These are phyloP conservation scores for Pyrus communis DNA, from an alignment of 306 rosid genomes.

Conservation along the genomic window DNA sequence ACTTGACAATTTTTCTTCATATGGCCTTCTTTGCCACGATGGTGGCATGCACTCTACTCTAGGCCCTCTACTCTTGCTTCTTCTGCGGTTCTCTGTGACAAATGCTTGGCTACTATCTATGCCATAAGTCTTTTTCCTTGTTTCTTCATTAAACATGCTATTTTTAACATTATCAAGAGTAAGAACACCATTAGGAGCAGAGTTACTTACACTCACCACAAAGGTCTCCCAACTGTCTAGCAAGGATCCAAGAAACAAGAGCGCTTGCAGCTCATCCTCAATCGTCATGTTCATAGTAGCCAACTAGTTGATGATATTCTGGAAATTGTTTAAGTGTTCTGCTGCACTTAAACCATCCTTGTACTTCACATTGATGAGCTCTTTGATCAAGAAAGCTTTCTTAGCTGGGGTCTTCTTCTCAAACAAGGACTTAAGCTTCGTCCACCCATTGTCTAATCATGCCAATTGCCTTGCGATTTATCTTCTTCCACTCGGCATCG, in stretches of 20 bases:
- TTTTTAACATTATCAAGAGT: no score
- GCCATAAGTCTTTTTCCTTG: no score
- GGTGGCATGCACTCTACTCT: no score
- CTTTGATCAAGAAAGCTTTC: background rate
- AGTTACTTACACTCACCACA: no score
- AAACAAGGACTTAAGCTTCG: background rate
- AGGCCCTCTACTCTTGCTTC: no score
- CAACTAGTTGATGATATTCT: background rate
- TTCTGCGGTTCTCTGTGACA: no score
- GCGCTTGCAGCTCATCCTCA: background rate
- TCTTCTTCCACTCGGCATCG: background rate
- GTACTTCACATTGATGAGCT: background rate
- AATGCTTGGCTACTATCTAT: no score
- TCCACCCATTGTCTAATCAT: background rate
- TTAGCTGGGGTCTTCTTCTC: background rate
- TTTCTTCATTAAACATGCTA: no score
- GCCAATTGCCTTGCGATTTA: background rate
- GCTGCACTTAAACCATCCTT: background rate
- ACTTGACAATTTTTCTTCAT: no score
- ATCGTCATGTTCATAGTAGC: background rate
- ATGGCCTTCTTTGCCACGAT: no score
- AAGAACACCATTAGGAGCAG: no score
- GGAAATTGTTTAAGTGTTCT: background rate
- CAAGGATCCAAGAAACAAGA: background rate
- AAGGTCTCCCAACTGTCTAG: background rate